Conservation (phyloP, 116 monocot species). For the Posidonia oceanica region DNA sequence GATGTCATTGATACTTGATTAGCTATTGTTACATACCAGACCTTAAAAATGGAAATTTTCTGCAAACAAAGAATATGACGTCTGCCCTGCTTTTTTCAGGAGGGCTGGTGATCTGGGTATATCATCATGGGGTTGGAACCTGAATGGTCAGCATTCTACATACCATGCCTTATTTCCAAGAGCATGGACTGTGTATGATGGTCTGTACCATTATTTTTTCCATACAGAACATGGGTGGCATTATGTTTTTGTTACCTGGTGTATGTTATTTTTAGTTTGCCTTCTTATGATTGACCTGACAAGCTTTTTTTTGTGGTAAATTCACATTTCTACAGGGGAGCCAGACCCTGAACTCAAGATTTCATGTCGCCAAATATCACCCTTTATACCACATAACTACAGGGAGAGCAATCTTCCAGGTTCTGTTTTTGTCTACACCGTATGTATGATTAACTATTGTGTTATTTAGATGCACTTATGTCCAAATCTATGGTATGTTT, state of each 20-base stretch:
- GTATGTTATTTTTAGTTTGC: neutral
- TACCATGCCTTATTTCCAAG: too few relatives aligned
- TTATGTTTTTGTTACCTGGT: neutral
- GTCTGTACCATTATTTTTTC: slow-evolving; percentile 1
- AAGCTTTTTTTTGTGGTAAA: neutral
- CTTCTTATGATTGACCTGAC: neutral
- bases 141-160: slow-evolving; percentile 95
- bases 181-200: too few relatives aligned
- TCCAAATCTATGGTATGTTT: too few relatives aligned
- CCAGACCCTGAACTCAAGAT: slow-evolving; percentile 98
- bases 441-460: slow-evolving; percentile 21
- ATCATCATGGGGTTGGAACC: slow-evolving; percentile 96
- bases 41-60: too few relatives aligned
- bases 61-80: neutral
- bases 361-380: slow-evolving; percentile 97
- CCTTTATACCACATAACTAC: slow-evolving; percentile 97
- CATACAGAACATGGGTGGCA: neutral
- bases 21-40: too few relatives aligned
- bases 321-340: slow-evolving; percentile 44
- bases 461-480: neutral
- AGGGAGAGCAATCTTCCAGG: slow-evolving; percentile 92
- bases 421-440: slow-evolving; percentile 93
- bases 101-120: slow-evolving; percentile 71
- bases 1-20: too few relatives aligned
- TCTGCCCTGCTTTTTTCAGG: slow-evolving; percentile 21